Evolutionary conservation across 2,329 filamentous ascomycete genomes (phyloP), one percentile per base, ranked within the genome.

Genomic region (Apiospora aurea): DNA sequence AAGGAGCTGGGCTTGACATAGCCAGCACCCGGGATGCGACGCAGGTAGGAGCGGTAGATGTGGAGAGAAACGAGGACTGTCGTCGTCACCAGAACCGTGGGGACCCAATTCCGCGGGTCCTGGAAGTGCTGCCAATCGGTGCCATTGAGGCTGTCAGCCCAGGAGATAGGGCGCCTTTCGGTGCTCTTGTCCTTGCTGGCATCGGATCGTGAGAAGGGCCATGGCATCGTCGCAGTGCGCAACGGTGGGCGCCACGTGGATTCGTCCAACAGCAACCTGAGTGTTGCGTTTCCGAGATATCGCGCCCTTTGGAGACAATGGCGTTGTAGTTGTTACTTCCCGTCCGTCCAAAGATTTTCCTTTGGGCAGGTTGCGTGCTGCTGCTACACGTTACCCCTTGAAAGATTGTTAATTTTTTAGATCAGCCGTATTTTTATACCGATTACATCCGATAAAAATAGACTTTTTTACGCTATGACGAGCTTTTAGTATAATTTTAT

Each of bases 1-100:
- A 96, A 96, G 79, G 92, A 92, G 14, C 86, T 85, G 2, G 94
- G 93, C 67, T 90, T 90, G 76, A 99, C 92, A 79, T 95, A 88
- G 34, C 89, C 86, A 47, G 94, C 90, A 71, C 90, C 92, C 4
- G 95, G 95, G 72, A 98, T 94, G 70, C 96, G 93, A 47, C 94
- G 92, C 68, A 99, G 85, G 80, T 95, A 96, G 72, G 87, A 92
- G 77, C 88, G 90, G 83, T 95, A 95, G 67, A 95, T 78, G 71
- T 86, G 86, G 67, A 90, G 78, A 38, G 85, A 84, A 26, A 84
- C 82, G 44, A 92, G 80, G 1, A 89, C 87, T 2, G 88, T 85
- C 18, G 85, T 84, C 38, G 89, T 90, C 61, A 89, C 85, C 21
- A 89, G 79, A 44, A 88, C 76, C 2, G 88, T 87, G 34, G 86